A percentile compares a stretch with the other conserved stretches of the same genome.
Evolutionary conservation across 1,139 yeast genomes (phyloP).

Genomic region (Hansenula anomala): DNA sequence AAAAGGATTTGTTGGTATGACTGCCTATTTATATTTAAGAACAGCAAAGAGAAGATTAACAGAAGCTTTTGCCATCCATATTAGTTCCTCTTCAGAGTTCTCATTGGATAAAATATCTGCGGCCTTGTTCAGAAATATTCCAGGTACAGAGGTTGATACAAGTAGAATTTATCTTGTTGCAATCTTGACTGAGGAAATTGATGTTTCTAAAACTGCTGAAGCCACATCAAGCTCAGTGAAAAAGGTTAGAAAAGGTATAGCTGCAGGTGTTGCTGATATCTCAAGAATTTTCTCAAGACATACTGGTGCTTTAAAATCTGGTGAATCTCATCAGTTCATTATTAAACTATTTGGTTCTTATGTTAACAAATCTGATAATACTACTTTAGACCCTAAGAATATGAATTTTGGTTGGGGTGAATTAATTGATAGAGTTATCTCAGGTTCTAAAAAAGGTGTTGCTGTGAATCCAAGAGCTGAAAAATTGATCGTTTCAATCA

Average conservation of each 20-base stretch:
- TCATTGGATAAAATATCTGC: constrained; percentile 68
- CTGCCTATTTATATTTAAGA: constrained; percentile 70
- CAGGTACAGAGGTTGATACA: constrained; percentile 60
- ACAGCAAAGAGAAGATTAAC: constrained; percentile 63
- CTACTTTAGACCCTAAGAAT: constrained; percentile 26
- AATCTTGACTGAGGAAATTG: constrained; percentile 57
- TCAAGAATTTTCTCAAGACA: constrained; percentile 71
- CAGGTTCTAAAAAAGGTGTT: constrained; percentile 74
- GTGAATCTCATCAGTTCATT: constrained; percentile 67
- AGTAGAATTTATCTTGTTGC: constrained; percentile 67
- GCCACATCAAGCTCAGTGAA: constrained; percentile 7
- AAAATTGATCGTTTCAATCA: constrained; percentile 61
- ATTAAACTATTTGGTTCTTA: constrained; percentile 73
- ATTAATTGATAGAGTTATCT: constrained; percentile 69
- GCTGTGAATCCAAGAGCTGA: constrained; percentile 84
- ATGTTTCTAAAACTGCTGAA: constrained; percentile 15
- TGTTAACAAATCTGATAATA: constrained; percentile 29
- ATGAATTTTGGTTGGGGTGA: constrained; percentile 89
- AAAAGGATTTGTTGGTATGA: constrained; percentile 65
- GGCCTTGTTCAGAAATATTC: constrained; percentile 74
- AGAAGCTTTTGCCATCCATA: constrained; percentile 73
- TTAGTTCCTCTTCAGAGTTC: constrained; percentile 54
- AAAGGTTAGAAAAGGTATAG: constrained; percentile 66
- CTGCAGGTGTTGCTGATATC: constrained; percentile 86
- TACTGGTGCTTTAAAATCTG: constrained; percentile 51